Evolutionary conservation across 139 green algal species (phyloP).

Genomic region (Chlamydomonas applanata): DNA sequence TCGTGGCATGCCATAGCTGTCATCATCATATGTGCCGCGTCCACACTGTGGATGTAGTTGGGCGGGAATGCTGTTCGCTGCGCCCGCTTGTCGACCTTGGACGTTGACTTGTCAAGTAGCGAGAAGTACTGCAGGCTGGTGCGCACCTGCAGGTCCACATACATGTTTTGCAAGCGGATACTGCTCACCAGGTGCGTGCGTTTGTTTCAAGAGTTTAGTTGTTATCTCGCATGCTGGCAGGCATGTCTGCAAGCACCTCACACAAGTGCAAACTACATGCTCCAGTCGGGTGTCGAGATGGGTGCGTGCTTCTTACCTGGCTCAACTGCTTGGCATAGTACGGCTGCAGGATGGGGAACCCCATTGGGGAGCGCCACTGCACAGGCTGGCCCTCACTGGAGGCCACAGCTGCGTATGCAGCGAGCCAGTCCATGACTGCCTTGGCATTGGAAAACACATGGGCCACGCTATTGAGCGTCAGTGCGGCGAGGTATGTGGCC

Average conservation of each 20-base stretch:
- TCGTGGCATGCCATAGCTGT: slow-evolving; percentile 66
- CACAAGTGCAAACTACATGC: background rate
- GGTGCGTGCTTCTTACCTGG: slow-evolving; percentile 15
- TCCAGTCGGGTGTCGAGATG: slow-evolving; percentile 19
- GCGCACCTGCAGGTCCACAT: slow-evolving; percentile 9
- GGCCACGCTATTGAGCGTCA: slow-evolving; percentile 73
- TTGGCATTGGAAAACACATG: slow-evolving; percentile 84
- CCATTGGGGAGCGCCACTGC: slow-evolving; percentile 84
- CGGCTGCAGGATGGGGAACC: slow-evolving; percentile 90
- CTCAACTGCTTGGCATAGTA: slow-evolving; percentile 55
- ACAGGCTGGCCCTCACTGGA: slow-evolving; percentile 40
- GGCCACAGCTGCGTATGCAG: slow-evolving; percentile 10
- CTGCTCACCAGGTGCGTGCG: no score
- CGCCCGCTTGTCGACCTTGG: slow-evolving; percentile 22
- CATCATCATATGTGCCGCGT: slow-evolving; percentile 98
- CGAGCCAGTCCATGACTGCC: slow-evolving; percentile 91
- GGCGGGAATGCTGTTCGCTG: slow-evolving; percentile 93
- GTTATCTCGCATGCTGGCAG: background rate
- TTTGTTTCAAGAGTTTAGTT: no score
- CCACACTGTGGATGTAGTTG: slow-evolving; percentile 97
- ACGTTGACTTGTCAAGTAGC: background rate
- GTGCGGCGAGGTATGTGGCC: slow-evolving; percentile 69
- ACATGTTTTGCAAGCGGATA: no score
- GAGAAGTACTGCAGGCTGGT: slow-evolving; percentile 5
- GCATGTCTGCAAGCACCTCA: background rate